Conservation (phyloP, 148 eudicot genomes). For the Rhododendron simsii region DNA sequence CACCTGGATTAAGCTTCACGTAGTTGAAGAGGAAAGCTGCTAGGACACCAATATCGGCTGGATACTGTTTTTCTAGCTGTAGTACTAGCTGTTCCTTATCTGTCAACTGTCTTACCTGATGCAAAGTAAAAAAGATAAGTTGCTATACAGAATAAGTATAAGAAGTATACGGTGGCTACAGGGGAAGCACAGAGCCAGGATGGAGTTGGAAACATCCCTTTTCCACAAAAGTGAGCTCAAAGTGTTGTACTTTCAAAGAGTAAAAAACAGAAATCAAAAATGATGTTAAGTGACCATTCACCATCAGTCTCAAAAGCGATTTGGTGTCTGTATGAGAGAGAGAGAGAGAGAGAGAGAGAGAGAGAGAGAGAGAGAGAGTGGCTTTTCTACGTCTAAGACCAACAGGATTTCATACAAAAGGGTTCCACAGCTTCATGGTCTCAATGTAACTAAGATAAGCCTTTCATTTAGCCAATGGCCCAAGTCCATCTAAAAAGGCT, state of each 20-base stretch:
- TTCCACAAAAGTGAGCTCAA: not conserved
- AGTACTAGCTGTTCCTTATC: slow-evolving; percentile 68
- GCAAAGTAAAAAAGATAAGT: not conserved
- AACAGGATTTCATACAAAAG: not conserved
- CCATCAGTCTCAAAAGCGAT: not conserved
- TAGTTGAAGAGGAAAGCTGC: slow-evolving; percentile 75
- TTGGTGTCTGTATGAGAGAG: not conserved
- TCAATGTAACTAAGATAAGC: not conserved
- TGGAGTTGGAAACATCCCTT: not conserved
- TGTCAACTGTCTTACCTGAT: slow-evolving; percentile 48
- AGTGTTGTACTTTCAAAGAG: not conserved
- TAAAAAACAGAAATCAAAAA: not conserved
- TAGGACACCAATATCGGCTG: slow-evolving; percentile 77
- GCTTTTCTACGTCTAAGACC: not conserved
- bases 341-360: not conserved
- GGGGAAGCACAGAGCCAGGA: not conserved
- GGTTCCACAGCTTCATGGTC: not conserved
- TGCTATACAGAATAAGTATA: not conserved
- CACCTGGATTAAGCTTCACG: slow-evolving; percentile 78
- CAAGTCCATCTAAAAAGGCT: not conserved
- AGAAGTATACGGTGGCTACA: not conserved
- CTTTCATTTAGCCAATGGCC: not conserved
- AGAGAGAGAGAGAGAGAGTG: not conserved
- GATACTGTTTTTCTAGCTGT: slow-evolving; percentile 73
- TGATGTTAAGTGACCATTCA: not conserved